phyloP scores from a whole-genome alignment of 371 early-diverging fungal genomes.

The Lichtheimia hyalospora region DNA sequence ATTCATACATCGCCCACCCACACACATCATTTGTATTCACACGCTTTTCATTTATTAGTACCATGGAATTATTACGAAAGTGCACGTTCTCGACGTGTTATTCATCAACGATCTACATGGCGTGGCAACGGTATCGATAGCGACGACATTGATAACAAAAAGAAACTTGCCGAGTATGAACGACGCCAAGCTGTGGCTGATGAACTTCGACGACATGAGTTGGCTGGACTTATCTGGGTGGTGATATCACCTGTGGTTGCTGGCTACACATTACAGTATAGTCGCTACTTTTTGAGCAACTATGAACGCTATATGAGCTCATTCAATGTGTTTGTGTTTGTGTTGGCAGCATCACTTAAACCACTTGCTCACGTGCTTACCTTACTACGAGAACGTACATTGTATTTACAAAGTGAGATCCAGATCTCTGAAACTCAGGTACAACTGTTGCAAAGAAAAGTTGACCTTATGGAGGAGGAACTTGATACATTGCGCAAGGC shows the following conservation, averaged over 20 bases:
- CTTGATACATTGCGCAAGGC: conserved; percentile 54
- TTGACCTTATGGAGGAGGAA: conserved; percentile 58
- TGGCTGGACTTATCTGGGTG: conserved; percentile 51
- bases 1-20: not conserved
- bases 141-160: conserved; percentile 11
- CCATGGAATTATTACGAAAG: conserved; percentile 74
- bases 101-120: conserved; percentile 25
- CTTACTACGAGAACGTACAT: conserved; percentile 55
- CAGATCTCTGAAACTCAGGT: conserved; percentile 53
- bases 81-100: conserved; percentile 53
- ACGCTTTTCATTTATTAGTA: conserved; percentile 35
- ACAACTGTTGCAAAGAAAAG: conserved; percentile 37
- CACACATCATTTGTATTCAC: not conserved
- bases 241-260: conserved; percentile 56
- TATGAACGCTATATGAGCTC: conserved; percentile 62
- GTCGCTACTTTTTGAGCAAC: conserved; percentile 51
- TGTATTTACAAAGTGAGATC: conserved; percentile 56
- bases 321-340: conserved; percentile 63
- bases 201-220: conserved; percentile 58
- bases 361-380: conserved; percentile 55
- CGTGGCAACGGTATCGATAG: conserved; percentile 11
- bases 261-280: conserved; percentile 58
- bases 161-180: conserved; percentile 31
- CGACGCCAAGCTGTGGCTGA: conserved; percentile 33
- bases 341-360: conserved; percentile 60